These are phyloP conservation scores for Nakataea oryzae DNA, from an alignment of 2,329 filamentous ascomycete genomes.

Conservation along the genomic window DNA sequence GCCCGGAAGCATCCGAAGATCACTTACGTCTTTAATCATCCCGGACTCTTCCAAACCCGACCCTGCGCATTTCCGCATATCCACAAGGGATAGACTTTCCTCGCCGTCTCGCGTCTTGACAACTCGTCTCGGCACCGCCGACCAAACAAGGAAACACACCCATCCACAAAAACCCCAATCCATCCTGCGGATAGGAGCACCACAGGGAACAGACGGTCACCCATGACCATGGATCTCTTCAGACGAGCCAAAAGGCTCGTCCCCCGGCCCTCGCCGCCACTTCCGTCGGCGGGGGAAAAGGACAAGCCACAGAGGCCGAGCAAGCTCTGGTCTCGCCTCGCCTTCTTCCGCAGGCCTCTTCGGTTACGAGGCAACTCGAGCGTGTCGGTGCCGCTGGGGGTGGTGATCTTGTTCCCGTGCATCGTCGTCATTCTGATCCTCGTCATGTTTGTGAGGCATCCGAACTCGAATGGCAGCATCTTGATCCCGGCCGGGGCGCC, in stretches of 20 bases:
- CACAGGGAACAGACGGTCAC: not conserved
- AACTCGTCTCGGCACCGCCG: not conserved
- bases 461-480: constrained; percentile 70
- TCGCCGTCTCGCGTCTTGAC: not conserved
- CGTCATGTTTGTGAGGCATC: constrained; percentile 80
- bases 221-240: constrained; percentile 43
- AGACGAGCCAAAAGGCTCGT: constrained; percentile 42
- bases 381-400: constrained; percentile 82
- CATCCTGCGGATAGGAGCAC: not conserved
- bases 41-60: not conserved
- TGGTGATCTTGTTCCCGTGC: constrained; percentile 85
- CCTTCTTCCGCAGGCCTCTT: constrained; percentile 79
- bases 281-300: constrained; percentile 44
- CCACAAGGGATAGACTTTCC: not conserved
- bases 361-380: constrained; percentile 84
- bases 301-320: constrained; percentile 26
- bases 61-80: not conserved
- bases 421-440: constrained; percentile 87
- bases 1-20: not conserved
- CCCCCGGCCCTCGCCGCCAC: constrained; percentile 28
- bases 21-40: not conserved
- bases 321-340: constrained; percentile 41
- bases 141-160: not conserved
- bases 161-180: not conserved
- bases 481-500: constrained; percentile 82